These are phyloP conservation scores for Hemileccinum rubropunctum DNA, from an alignment of 768 basidiomycete genomes.

Conservation along the genomic window DNA sequence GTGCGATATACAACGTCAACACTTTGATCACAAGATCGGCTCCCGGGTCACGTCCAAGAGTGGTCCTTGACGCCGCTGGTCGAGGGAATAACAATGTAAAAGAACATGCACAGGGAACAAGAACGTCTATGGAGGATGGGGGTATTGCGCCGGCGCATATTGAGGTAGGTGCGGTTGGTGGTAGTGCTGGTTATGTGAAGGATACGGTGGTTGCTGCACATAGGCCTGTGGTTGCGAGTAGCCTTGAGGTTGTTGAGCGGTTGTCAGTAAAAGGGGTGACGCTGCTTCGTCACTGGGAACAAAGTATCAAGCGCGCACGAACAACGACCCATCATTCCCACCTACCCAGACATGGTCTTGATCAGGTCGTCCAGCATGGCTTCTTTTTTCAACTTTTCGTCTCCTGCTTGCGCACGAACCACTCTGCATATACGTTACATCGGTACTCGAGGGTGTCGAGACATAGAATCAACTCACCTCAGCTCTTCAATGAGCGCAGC, in stretches of 20 bases:
- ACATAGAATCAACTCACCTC: conserved; percentile 21
- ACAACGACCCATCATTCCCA: conserved; percentile 6
- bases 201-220: conserved; percentile 11
- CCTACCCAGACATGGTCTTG: conserved; percentile 50
- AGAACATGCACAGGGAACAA: neutral
- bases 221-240: conserved; percentile 10
- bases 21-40: neutral
- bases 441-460: neutral
- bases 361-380: conserved; percentile 54
- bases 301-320: neutral
- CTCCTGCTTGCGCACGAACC: conserved; percentile 48
- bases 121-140: conserved; percentile 14
- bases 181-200: conserved; percentile 7
- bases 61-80: too few relatives aligned
- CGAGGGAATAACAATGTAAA: too few relatives aligned
- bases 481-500: conserved; percentile 65
- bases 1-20: neutral
- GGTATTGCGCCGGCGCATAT: conserved; percentile 11
- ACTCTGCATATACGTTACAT: conserved; percentile 25
- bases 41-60: too few relatives aligned
- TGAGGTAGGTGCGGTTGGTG: conserved; percentile 12
- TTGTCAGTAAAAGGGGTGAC: conserved; percentile 13
- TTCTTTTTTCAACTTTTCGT: conserved; percentile 60
- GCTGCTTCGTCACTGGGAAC: conserved; percentile 27
- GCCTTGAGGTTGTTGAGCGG: conserved; percentile 2